Evolutionary conservation across 2,329 filamentous ascomycete genomes (phyloP).

Genomic region (Fusarium sp.): DNA sequence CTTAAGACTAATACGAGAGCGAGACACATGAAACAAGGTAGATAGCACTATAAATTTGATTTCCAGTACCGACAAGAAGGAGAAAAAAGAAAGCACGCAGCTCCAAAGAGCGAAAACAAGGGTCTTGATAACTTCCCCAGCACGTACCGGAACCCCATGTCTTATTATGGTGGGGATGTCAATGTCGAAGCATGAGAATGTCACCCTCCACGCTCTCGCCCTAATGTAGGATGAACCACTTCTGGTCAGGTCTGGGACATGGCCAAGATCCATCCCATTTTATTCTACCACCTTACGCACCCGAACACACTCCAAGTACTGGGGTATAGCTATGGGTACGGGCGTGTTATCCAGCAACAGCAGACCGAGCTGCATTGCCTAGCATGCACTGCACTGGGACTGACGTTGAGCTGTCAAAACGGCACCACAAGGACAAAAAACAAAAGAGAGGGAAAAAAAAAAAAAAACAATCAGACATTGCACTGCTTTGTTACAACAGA

Average conservation of each 20-base stretch:
- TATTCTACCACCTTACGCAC: conserved; percentile 31
- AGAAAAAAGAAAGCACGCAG: neutral
- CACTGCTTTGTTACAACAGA: conserved; percentile 26
- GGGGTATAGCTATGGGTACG: conserved; percentile 5
- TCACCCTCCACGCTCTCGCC: conserved; percentile 46
- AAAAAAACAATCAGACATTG: neutral
- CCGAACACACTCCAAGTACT: conserved; percentile 24
- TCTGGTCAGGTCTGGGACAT: conserved; percentile 43
- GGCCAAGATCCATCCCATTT: conserved; percentile 46
- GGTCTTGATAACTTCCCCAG: conserved; percentile 38
- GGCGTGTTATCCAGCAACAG: conserved; percentile 11
- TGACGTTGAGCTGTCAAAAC: conserved; percentile 27
- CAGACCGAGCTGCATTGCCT: neutral
- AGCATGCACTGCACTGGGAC: conserved; percentile 7
- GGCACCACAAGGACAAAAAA: neutral
- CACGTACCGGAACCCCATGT: conserved; percentile 33
- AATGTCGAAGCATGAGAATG: conserved; percentile 41
- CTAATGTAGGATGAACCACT: conserved; percentile 50
- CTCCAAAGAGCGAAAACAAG: conserved; percentile 32
- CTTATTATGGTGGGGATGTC: conserved; percentile 35
- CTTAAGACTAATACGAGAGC: neutral
- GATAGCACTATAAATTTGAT: neutral
- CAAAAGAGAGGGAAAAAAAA: no score
- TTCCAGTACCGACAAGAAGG: neutral
- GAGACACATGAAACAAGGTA: neutral